Percentiles rank a stretch among this genome's conserved stretches.
Evolutionary conservation across 225 moss, liverwort and hornwort genomes (phyloP).

Genomic region (Physcomitrium patens): DNA sequence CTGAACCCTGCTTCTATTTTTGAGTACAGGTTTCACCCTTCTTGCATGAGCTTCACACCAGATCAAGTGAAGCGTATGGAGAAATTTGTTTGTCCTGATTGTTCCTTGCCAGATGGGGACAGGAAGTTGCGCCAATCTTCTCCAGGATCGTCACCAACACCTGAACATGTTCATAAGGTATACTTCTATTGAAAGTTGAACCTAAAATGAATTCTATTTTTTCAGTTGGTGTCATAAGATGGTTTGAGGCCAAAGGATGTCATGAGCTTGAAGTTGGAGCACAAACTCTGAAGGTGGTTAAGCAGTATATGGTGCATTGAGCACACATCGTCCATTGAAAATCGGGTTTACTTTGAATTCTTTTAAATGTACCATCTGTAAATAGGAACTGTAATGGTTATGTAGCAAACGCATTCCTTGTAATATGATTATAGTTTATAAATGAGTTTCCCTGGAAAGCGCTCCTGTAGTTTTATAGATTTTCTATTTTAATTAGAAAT

Average conservation of each 20-base stretch:
- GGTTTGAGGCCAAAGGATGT: background rate
- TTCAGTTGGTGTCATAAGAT: slow-evolving; percentile 12
- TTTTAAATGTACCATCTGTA: background rate
- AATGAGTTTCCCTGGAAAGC: slow-evolving; percentile 12
- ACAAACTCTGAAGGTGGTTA: background rate
- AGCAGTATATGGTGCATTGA: background rate
- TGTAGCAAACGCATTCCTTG: background rate
- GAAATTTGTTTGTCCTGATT: slow-evolving; percentile 87
- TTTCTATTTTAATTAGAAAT: background rate
- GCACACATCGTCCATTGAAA: background rate
- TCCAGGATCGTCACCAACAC: slow-evolving; percentile 71
- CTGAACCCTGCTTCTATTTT: slow-evolving; percentile 11
- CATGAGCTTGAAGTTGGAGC: background rate
- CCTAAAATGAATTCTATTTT: background rate
- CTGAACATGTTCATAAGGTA: slow-evolving; percentile 75
- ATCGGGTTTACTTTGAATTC: background rate
- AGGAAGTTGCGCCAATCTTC: slow-evolving; percentile 74
- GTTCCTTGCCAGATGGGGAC: slow-evolving; percentile 74
- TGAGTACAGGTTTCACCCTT: slow-evolving; percentile 79
- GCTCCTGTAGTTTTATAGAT: slow-evolving; percentile 12
- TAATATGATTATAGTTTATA: background rate
- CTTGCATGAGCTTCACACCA: slow-evolving; percentile 85
- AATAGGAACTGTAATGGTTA: background rate
- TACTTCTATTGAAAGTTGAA: slow-evolving; percentile 15
- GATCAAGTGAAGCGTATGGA: slow-evolving; percentile 90